Base-by-base conservation (phyloP, 2,329 filamentous ascomycete genomes). In the Monilinia laxa region DNA sequence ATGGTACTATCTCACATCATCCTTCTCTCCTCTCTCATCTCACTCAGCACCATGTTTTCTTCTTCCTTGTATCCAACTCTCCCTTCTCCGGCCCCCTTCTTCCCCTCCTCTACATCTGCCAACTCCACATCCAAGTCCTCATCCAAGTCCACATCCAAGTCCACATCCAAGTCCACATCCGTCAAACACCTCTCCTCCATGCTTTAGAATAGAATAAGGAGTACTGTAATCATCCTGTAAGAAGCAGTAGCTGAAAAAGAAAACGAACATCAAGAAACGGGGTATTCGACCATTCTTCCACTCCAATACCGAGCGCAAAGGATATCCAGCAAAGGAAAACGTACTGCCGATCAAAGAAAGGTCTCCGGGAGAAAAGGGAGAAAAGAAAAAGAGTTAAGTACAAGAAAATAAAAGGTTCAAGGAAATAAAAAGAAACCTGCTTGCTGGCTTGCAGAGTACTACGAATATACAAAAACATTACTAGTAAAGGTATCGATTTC, bases 381-480 rank as follows among this genome's bases (percentile, higher is more conserved):
- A 12, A 59, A 59, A 31, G n/a, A 49, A 62, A 51, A 62, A 25
- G 31, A 51, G 45, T n/a, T 51, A 25, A 51, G 14, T 51, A 62
- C 58, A 49, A 62, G 58, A 52, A 62, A 40, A n/a, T 23, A 23
- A 12, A 20, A 25, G 38, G 4, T 25, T 35, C n/a, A 42, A 25
- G 5, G 38, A 3, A 20, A 62, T 23, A 31, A 38, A 23, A 7
- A 23, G 40, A 51, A 38, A 14, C 31, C 6, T 38, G 58, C 45
- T 18, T 38, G 58, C 45, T 62, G 45, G 31, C 28, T 38, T 38
- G 58, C 58, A 62, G 14, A 38, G 51, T 25, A 51, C 14, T 49
- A 42, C 47, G 31, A 60, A 51, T 51, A 38, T 40, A 62, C 58
- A 62, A 62, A 49, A 38, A 51, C 58, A 38, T 51, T 60, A 51